phyloP scores from a whole-genome alignment of 2,329 filamentous ascomycete species.

The Fusarium mexicanum region DNA sequence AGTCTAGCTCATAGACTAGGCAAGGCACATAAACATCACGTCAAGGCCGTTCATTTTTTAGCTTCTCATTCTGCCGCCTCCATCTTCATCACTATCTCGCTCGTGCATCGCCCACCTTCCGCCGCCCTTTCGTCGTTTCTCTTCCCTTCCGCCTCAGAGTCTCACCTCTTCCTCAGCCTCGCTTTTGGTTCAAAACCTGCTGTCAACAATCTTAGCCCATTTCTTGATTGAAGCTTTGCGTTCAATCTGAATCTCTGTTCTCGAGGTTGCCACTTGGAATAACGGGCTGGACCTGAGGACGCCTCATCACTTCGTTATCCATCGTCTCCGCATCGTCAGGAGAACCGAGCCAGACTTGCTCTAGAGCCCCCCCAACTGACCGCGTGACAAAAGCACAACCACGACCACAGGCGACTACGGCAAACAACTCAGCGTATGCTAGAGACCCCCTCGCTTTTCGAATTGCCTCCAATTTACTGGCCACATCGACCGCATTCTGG shows the following conservation, averaged over 20 bases:
- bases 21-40: conserved; percentile 29
- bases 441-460: not conserved
- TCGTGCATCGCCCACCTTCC: conserved; percentile 16
- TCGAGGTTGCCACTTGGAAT: not conserved
- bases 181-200: not conserved
- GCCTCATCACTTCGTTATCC: not conserved
- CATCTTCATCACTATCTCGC: conserved; percentile 10
- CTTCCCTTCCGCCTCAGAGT: not conserved
- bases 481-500: not conserved
- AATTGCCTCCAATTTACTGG: not conserved
- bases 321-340: conserved; percentile 22
- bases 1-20: conserved; percentile 17
- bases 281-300: not conserved
- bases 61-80: conserved; percentile 1
- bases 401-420: conserved; percentile 3
- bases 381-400: conserved; percentile 24
- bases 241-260: not conserved
- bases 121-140: conserved; percentile 12
- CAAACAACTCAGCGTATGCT: not conserved
- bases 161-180: not conserved
- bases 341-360: conserved; percentile 27
- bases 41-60: conserved; percentile 17
- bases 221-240: not conserved
- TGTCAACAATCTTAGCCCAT: not conserved
- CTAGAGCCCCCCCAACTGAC: conserved; percentile 27